Conservation (phyloP, 176 grass and related monocot species). For the Panicum miliaceum region DNA sequence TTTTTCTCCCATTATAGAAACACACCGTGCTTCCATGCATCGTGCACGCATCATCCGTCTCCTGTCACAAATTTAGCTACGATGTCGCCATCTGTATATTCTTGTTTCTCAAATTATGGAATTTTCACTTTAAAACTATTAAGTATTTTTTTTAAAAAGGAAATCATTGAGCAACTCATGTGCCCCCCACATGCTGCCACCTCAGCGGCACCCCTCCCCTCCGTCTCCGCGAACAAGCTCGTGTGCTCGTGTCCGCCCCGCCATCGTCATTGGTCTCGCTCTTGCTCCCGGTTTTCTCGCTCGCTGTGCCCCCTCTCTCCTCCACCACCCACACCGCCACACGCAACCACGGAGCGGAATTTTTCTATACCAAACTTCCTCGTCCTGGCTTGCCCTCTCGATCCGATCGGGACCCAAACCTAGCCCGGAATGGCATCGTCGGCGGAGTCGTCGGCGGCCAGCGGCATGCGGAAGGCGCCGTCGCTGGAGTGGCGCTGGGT, state of each 20-base stretch:
- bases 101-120: too few species aligned
- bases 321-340: constrained; percentile 24
- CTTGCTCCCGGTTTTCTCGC: constrained; percentile 51
- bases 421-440: constrained; percentile 30
- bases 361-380: background rate
- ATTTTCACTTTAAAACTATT: too few species aligned
- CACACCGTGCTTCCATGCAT: too few species aligned
- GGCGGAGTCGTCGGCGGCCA: constrained; percentile 57
- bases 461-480: constrained; percentile 56
- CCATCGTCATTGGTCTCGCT: constrained; percentile 6
- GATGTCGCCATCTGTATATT: too few species aligned
- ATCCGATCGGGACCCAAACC: constrained; percentile 53
- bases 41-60: too few species aligned
- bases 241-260: constrained; percentile 11
- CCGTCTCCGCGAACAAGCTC: constrained; percentile 35
- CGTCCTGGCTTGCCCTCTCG: background rate
- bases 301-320: background rate
- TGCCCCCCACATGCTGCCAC: constrained; percentile 53
- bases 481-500: constrained; percentile 72
- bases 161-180: background rate
- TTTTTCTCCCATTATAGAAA: too few species aligned
- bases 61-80: too few species aligned
- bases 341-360: constrained; percentile 27
- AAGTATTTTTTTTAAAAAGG: background rate
- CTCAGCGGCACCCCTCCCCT: background rate